Conservation (phyloP, 805 yeast species). For the Candida methanosorbosa region DNA sequence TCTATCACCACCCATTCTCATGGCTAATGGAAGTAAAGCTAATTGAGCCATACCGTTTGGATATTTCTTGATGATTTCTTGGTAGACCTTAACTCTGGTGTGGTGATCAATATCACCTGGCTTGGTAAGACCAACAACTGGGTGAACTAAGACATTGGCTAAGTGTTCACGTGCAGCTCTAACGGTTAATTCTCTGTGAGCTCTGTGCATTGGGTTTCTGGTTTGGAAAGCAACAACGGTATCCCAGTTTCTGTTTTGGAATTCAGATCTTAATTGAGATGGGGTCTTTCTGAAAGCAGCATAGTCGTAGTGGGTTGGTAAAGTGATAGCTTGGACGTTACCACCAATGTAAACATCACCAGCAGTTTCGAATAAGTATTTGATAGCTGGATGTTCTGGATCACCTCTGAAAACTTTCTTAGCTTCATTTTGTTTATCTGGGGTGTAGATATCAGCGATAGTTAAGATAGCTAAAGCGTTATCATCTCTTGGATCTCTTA, state of each 20-base stretch:
- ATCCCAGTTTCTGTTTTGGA: slow-evolving; percentile 73
- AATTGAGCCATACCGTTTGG: slow-evolving; percentile 91
- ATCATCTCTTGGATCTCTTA: slow-evolving; percentile 78
- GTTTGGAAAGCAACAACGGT: slow-evolving; percentile 95
- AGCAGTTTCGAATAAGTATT: slow-evolving; percentile 61
- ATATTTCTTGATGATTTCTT: slow-evolving; percentile 84
- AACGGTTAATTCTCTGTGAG: slow-evolving; percentile 92
- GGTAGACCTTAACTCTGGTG: slow-evolving; percentile 92
- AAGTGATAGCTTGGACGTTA: slow-evolving; percentile 67
- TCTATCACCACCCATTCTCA: slow-evolving; percentile 99
- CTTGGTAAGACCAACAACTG: slow-evolving; percentile 93
- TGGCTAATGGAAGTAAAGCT: slow-evolving; percentile 85
- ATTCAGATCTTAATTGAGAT: slow-evolving; percentile 80
- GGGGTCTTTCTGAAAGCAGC: slow-evolving; percentile 85
- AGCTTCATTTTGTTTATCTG: slow-evolving; percentile 77
- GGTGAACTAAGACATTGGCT: slow-evolving; percentile 85
- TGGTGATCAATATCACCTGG: slow-evolving; percentile 98
- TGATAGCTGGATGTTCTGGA: slow-evolving; percentile 91
- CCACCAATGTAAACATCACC: slow-evolving; percentile 90
- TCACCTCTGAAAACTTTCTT: slow-evolving; percentile 88
- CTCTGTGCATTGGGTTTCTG: slow-evolving; percentile 98
- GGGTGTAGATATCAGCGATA: slow-evolving; percentile 68
- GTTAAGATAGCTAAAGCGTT: slow-evolving; percentile 75
- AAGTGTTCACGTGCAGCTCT: slow-evolving; percentile 93
- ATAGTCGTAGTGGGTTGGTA: slow-evolving; percentile 88